Base-by-base conservation (phyloP, 108 stramenopile species). In the Mediolabrus comicus region DNA sequence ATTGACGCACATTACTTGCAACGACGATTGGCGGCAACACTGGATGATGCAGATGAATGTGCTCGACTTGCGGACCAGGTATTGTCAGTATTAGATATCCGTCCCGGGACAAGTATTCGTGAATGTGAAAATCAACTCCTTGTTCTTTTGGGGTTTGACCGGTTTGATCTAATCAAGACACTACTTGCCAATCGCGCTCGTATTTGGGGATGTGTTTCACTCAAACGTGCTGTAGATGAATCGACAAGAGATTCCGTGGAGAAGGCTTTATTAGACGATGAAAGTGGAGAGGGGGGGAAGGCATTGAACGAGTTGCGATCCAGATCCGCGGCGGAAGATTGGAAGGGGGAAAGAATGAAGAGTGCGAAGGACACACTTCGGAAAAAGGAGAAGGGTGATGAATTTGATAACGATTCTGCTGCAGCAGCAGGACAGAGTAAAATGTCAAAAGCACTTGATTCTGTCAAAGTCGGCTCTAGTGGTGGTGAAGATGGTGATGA, bases 1-100 rank as follows among this genome's bases (percentile, higher is more conserved):
- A 96, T 99, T 60, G 98, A 99, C 79, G 98, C 98, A 2, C 91
- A 98, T 79, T 97, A 84, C 75, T 52, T 98, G 39, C 95, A 97
- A 64, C 86, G 99, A 25, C 87, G 95, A 65, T 76, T 99, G 43
- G 86, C 92, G 9, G 72, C 73, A 9, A 87, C 87, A 63, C 84
- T 90, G 53, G 89, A 91, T 6, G 99, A 99, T 67, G 98, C 97
- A 2, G 84, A 88, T 56, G 92, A 84, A 26, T 89, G 92, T 19
- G 89, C 95, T 4, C 58, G 71, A 39, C 54, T 98, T 17, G 96
- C 97, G 3, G 90, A 83, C 29, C 80, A 96, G 58, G 93, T 97
- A 3, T 71, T 98, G 36, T 59, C 79, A 46, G 79, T 84, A 10
- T 67, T 96, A 58, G 88, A 91, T 72, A 78, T 91, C 35, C 61